phyloP scores from a whole-genome alignment of 176 grass and related monocot species.

The Neostapfia colusana region DNA sequence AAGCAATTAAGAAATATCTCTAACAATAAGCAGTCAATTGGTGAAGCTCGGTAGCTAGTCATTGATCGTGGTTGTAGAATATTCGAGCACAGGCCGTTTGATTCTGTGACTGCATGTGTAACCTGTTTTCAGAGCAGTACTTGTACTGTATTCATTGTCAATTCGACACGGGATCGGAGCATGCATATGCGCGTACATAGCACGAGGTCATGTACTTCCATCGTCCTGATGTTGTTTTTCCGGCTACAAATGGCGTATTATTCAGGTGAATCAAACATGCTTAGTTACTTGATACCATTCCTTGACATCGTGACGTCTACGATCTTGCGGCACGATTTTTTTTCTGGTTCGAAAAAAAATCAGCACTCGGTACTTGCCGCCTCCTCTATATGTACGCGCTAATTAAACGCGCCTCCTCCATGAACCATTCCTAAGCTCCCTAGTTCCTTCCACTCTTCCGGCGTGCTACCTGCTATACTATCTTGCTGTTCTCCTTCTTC shows the following conservation, averaged over 20 bases:
- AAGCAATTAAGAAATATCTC: neutral
- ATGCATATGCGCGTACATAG: neutral
- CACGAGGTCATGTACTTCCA: neutral
- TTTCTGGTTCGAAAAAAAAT: too few species aligned
- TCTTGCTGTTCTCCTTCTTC: too few species aligned
- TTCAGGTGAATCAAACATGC: too few species aligned
- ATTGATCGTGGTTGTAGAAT: neutral
- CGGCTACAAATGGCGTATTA: too few species aligned
- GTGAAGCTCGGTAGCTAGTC: neutral
- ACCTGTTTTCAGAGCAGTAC: neutral
- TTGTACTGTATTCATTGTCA: neutral
- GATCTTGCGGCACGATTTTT: too few species aligned
- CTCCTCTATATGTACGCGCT: too few species aligned
- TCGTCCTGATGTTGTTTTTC: neutral
- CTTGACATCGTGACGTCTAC: too few species aligned
- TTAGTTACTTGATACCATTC: neutral
- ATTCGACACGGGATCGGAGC: slow-evolving; percentile 9
- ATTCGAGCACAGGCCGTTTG: neutral
- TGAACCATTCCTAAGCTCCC: too few species aligned
- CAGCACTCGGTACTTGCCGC: too few species aligned
- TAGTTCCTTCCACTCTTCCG: too few species aligned
- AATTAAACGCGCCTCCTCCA: too few species aligned
- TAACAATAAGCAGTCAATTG: neutral
- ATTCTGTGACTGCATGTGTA: neutral
- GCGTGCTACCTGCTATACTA: too few species aligned